These are phyloP conservation scores for Lasiodiplodia sp. DNA, from an alignment of 2,329 filamentous ascomycete genomes.

Conservation along the genomic window DNA sequence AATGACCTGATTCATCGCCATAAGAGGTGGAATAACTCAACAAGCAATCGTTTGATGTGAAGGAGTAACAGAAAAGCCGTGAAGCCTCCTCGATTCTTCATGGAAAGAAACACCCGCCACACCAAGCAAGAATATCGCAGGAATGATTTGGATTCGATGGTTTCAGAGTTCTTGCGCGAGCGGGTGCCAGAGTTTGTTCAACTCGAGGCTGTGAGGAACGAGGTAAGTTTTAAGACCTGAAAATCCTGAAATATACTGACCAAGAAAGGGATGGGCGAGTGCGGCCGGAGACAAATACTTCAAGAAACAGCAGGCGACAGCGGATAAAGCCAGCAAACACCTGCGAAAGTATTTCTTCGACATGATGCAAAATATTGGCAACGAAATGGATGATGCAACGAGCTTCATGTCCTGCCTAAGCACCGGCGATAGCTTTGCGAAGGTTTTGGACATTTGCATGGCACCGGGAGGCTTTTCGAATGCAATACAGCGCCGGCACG, in stretches of 20 bases:
- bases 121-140: no score
- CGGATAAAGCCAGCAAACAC: conserved; percentile 31
- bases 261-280: conserved; percentile 34
- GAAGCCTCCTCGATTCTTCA: no score
- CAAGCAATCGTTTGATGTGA: no score
- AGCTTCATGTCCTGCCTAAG: not conserved
- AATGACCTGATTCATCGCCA: no score
- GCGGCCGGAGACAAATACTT: conserved; percentile 34
- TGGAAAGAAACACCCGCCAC: no score
- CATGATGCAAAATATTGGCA: conserved; percentile 37
- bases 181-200: no score
- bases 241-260: not conserved
- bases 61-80: no score
- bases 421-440: conserved; percentile 29
- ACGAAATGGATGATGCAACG: conserved; percentile 36
- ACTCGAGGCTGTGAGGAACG: no score
- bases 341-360: conserved; percentile 31
- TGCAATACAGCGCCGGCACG: conserved; percentile 46
- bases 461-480: conserved; percentile 60
- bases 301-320: conserved; percentile 32
- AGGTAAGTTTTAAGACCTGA: no score
- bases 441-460: conserved; percentile 61
- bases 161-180: no score
- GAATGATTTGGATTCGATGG: no score
- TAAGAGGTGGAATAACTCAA: no score